These are phyloP conservation scores for Soucietia sequanensis DNA, from an alignment of 805 yeast species.

Conservation along the genomic window DNA sequence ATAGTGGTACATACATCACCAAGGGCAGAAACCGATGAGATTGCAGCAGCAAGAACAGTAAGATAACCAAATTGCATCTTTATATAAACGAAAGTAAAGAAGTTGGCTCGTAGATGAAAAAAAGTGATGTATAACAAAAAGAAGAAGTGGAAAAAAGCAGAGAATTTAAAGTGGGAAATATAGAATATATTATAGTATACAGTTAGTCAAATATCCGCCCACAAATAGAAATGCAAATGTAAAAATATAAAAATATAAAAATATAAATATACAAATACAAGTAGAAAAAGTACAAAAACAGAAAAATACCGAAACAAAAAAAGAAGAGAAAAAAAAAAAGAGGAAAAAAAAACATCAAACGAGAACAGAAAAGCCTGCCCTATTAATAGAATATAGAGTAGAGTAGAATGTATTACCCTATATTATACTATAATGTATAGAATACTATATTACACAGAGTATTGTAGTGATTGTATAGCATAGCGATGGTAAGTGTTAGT, in stretches of 20 bases:
- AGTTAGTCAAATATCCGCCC: too few species aligned
- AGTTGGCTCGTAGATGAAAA: slow-evolving; percentile 1
- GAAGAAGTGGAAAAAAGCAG: slow-evolving; percentile 2
- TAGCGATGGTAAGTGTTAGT: too few species aligned
- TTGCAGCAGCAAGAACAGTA: slow-evolving; percentile 47
- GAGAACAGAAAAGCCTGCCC: too few species aligned
- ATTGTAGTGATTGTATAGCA: too few species aligned
- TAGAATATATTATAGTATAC: not conserved
- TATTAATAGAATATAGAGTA: too few species aligned
- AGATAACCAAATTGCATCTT: slow-evolving; percentile 41
- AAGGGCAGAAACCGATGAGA: slow-evolving; percentile 52
- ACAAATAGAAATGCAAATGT: not conserved
- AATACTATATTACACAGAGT: too few species aligned
- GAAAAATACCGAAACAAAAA: not conserved
- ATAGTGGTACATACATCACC: slow-evolving; percentile 46
- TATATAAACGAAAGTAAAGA: slow-evolving; percentile 10
- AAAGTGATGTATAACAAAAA: slow-evolving; percentile 1
- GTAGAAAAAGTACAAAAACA: not conserved
- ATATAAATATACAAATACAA: slow-evolving; percentile 1
- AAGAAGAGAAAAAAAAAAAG: too few species aligned
- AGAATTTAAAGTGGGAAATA: not conserved
- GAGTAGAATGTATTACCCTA: too few species aligned
- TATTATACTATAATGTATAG: too few species aligned
- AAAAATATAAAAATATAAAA: slow-evolving; percentile 6
- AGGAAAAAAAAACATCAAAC: too few species aligned